Evolutionary conservation across 2,329 filamentous ascomycete genomes (phyloP).

Genomic region (Periglandula ipomoeae): DNA sequence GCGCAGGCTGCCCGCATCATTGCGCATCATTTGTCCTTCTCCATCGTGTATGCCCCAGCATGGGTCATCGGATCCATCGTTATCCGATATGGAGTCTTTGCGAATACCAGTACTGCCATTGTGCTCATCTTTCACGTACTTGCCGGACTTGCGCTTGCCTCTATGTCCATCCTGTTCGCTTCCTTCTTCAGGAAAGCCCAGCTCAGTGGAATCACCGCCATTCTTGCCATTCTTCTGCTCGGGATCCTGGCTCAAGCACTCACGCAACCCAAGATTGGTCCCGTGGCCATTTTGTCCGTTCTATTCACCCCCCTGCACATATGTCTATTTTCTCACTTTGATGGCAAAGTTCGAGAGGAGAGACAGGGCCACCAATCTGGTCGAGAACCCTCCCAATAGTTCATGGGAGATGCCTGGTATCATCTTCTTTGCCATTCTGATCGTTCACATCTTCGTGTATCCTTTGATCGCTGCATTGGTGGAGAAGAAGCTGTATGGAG

Average conservation of each 20-base stretch:
- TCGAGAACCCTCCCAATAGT: slow-evolving; percentile 51
- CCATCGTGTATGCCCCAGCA: slow-evolving; percentile 68
- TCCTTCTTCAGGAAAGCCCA: slow-evolving; percentile 83
- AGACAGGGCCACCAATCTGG: slow-evolving; percentile 50
- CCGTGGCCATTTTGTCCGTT: slow-evolving; percentile 61
- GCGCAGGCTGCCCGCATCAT: slow-evolving; percentile 69
- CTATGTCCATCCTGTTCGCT: slow-evolving; percentile 71
- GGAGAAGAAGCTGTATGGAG: slow-evolving; percentile 68
- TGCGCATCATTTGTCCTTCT: slow-evolving; percentile 72
- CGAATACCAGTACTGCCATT: slow-evolving; percentile 52
- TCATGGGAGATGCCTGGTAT: slow-evolving; percentile 65
- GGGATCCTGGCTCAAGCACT: slow-evolving; percentile 76
- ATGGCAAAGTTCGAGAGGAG: slow-evolving; percentile 68
- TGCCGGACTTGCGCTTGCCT: slow-evolving; percentile 66
- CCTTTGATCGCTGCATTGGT: slow-evolving; percentile 66
- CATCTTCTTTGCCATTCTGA: slow-evolving; percentile 66
- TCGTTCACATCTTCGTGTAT: slow-evolving; percentile 70
- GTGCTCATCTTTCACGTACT: slow-evolving; percentile 68
- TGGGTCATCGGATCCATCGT: slow-evolving; percentile 72
- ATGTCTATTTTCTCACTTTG: slow-evolving; percentile 68
- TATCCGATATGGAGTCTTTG: slow-evolving; percentile 54
- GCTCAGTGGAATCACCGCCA: slow-evolving; percentile 72
- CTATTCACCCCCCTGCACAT: slow-evolving; percentile 84
- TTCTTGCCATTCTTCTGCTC: slow-evolving; percentile 63
- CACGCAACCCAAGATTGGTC: slow-evolving; percentile 49